Evolutionary conservation across 2,329 filamentous ascomycete species (phyloP).

Genomic region (Ilyonectria destructans): DNA sequence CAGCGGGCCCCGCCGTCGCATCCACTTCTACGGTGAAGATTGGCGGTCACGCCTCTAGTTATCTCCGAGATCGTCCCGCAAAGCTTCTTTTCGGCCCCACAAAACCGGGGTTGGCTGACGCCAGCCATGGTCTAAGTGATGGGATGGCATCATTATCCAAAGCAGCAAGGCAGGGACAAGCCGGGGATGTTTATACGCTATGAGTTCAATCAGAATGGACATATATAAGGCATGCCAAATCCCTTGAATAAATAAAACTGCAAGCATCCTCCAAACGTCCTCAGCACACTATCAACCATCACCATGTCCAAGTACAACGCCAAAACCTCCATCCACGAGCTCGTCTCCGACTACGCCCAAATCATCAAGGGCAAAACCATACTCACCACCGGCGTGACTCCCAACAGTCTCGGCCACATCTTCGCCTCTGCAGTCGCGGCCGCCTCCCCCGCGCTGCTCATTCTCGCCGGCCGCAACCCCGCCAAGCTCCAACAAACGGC

Average conservation of each 20-base stretch:
- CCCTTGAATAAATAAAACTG: neutral
- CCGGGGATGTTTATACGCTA: too few relatives aligned
- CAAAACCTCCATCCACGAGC: constrained; percentile 47
- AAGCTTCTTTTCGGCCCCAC: constrained; percentile 4
- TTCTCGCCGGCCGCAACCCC: constrained; percentile 62
- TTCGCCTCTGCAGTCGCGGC: constrained; percentile 59
- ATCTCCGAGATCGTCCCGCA: constrained; percentile 5
- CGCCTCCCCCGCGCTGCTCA: constrained; percentile 59
- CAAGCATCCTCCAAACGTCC: constrained; percentile 9
- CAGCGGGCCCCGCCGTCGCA: neutral
- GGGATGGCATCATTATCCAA: constrained; percentile 20
- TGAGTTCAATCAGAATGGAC: neutral
- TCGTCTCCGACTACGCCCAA: constrained; percentile 49
- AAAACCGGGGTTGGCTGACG: constrained; percentile 38
- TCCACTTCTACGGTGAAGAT: neutral
- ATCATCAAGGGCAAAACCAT: constrained; percentile 57
- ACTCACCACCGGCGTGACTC: constrained; percentile 62
- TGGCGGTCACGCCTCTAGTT: neutral
- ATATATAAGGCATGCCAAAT: neutral
- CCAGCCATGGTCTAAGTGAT: constrained; percentile 28
- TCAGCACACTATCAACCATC: neutral
- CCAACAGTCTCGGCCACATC: constrained; percentile 56
- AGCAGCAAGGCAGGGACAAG: neutral
- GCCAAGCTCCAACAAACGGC: constrained; percentile 58
- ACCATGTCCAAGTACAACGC: constrained; percentile 33